These are phyloP conservation scores for Leccinum incarnatum DNA, from an alignment of 768 basidiomycete species.

Conservation along the genomic window DNA sequence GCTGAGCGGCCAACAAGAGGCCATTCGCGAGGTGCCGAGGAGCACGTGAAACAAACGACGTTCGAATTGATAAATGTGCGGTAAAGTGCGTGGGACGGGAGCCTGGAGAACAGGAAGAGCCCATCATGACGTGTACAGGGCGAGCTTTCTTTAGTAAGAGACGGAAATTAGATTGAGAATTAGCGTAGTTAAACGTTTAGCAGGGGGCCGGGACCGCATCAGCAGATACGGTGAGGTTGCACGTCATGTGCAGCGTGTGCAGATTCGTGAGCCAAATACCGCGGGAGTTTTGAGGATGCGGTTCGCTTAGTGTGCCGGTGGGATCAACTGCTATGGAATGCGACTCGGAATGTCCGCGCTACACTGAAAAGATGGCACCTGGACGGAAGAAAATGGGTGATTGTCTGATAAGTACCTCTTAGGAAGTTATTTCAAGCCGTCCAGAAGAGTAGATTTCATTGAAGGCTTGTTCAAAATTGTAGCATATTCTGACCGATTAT, in stretches of 20 bases:
- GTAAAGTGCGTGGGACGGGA: neutral
- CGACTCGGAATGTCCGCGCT: neutral
- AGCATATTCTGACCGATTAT: constrained; percentile 14
- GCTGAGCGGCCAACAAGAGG: constrained; percentile 5
- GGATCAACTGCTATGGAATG: constrained; percentile 4
- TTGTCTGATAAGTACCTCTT: constrained; percentile 10
- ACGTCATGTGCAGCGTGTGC: constrained; percentile 4
- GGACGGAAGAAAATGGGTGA: neutral
- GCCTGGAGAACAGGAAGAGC: constrained; percentile 1
- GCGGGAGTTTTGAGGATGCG: neutral
- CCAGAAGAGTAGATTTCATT: constrained; percentile 4
- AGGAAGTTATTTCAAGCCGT: neutral
- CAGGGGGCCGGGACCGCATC: constrained; percentile 12
- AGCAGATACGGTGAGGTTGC: neutral
- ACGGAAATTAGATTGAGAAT: constrained; percentile 28
- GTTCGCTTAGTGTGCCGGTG: neutral
- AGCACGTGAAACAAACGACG: constrained; percentile 18
- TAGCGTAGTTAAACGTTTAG: constrained; percentile 33
- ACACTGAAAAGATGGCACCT: neutral
- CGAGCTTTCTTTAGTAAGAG: constrained; percentile 17
- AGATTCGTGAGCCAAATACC: neutral
- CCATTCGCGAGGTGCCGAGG: constrained; percentile 26
- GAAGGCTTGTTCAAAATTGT: neutral
- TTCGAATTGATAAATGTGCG: constrained; percentile 1
- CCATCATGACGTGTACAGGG: constrained; percentile 22